Percentiles rank a stretch among this genome's conserved stretches.
Conservation (phyloP, 305 asterid genomes). For the Euphrasia arctica region DNA sequence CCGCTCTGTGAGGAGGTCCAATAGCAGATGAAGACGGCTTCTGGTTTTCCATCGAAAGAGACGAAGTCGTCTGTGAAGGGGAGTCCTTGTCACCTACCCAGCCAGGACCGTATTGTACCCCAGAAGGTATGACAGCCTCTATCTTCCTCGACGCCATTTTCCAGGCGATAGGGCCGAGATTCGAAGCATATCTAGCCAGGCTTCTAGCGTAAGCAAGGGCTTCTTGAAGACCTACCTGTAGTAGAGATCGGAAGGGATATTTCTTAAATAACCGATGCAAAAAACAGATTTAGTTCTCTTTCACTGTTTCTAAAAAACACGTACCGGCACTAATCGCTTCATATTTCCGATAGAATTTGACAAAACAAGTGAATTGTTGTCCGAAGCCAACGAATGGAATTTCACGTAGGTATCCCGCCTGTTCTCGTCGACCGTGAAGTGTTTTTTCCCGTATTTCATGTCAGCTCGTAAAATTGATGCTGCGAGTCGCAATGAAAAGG, state of each 20-base stretch:
- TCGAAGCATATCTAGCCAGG: conserved; percentile 75
- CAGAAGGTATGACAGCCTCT: conserved; percentile 60
- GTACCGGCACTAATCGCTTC: conserved; percentile 73
- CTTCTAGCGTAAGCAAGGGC: conserved; percentile 83
- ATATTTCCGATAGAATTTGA: conserved; percentile 44
- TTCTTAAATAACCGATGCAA: too few relatives aligned
- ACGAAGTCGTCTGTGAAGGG: conserved; percentile 30
- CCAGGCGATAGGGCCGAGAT: conserved; percentile 90
- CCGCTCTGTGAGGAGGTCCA: too few relatives aligned
- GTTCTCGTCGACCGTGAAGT: conserved; percentile 68
- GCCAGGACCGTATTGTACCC: conserved; percentile 83
- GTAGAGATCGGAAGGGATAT: background rate
- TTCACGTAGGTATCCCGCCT: conserved; percentile 78
- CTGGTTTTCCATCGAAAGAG: conserved; percentile 45
- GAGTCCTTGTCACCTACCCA: conserved; percentile 77
- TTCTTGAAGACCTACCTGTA: conserved; percentile 86
- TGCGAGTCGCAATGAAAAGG: conserved; percentile 33
- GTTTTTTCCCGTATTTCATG: conserved; percentile 88
- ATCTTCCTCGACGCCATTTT: conserved; percentile 71
- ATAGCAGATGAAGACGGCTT: conserved; percentile 36
- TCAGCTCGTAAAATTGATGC: conserved; percentile 88
- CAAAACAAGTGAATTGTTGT: conserved; percentile 38
- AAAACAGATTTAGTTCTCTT: too few relatives aligned
- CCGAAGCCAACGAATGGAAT: conserved; percentile 39
- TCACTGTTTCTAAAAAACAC: conserved; percentile 21